Percentiles rank a stretch among this genome's conserved stretches.
Conservation (phyloP, 139 green algal species). For the Chlorella sp. region DNA sequence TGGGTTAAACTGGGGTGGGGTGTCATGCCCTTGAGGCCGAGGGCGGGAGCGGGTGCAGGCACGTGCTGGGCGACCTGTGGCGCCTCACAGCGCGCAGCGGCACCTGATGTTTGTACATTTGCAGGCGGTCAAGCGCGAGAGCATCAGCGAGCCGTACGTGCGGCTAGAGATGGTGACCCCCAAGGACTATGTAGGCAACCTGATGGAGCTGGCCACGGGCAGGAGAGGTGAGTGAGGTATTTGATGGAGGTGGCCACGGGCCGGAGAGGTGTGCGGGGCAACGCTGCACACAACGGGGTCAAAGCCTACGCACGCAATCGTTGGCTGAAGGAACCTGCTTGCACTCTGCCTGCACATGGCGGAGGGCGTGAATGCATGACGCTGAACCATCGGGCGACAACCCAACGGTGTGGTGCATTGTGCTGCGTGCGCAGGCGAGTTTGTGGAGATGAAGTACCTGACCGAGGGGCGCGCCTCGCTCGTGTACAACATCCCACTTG, state of each 20-base stretch:
- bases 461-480: constrained; percentile 77
- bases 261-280: constrained; percentile 19
- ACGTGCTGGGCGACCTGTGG: no score
- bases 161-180: constrained; percentile 53
- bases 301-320: no score
- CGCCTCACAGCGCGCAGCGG: not conserved
- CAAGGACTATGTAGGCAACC: constrained; percentile 84
- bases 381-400: no score
- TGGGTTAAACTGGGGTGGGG: no score
- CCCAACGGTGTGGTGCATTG: no score
- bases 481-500: constrained; percentile 92
- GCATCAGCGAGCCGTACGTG: constrained; percentile 91
- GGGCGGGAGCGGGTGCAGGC: no score
- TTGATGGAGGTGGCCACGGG: no score
- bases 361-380: no score
- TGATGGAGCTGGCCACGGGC: constrained; percentile 88
- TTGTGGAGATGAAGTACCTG: constrained; percentile 93
- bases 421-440: constrained; percentile 54
- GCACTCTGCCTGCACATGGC: no score
- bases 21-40: no score
- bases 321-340: no score
- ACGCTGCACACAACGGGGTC: no score
- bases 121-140: constrained; percentile 38
- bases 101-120: not conserved
- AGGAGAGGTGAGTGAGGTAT: constrained; percentile 35